These are phyloP conservation scores for Amphicarpaea edgeworthii DNA, from an alignment of 306 rosid genomes.

Conservation along the genomic window DNA sequence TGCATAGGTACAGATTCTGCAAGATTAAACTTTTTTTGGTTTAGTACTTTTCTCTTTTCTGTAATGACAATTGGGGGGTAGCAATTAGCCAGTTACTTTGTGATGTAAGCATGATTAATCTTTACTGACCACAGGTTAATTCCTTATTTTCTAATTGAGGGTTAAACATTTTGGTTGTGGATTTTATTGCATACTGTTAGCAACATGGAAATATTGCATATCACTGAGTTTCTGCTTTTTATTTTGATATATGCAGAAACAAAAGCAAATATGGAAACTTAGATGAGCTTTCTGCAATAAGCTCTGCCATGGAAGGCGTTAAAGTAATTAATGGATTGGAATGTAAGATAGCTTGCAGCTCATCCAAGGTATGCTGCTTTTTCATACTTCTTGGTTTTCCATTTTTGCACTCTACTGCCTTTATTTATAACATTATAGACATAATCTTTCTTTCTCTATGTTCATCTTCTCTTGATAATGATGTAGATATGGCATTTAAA, in stretches of 20 bases:
- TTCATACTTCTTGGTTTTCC: constrained; percentile 23
- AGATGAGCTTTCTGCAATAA: constrained; percentile 74
- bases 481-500: neutral
- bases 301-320: constrained; percentile 79
- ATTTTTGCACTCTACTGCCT: constrained; percentile 23
- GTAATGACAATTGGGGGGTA: neutral
- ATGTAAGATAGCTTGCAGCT: constrained; percentile 93
- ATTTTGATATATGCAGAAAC: constrained; percentile 64
- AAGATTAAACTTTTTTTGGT: constrained; percentile 6
- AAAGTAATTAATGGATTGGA: constrained; percentile 86
- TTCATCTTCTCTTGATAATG: neutral
- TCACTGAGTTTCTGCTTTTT: constrained; percentile 38
- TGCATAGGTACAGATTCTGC: constrained; percentile 67
- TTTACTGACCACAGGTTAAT: neutral
- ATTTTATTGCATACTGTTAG: constrained; percentile 37
- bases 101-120: neutral
- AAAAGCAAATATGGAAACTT: constrained; percentile 57
- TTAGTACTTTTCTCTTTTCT: constrained; percentile 25
- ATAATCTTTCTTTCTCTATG: neutral
- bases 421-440: neutral
- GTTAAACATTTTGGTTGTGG: constrained; percentile 10
- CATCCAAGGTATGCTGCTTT: constrained; percentile 78
- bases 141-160: constrained; percentile 19
- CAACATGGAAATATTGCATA: constrained; percentile 8
- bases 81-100: neutral